Conservation (phyloP, 176 grass and related monocot species). For the Eragrostis nindensis region DNA sequence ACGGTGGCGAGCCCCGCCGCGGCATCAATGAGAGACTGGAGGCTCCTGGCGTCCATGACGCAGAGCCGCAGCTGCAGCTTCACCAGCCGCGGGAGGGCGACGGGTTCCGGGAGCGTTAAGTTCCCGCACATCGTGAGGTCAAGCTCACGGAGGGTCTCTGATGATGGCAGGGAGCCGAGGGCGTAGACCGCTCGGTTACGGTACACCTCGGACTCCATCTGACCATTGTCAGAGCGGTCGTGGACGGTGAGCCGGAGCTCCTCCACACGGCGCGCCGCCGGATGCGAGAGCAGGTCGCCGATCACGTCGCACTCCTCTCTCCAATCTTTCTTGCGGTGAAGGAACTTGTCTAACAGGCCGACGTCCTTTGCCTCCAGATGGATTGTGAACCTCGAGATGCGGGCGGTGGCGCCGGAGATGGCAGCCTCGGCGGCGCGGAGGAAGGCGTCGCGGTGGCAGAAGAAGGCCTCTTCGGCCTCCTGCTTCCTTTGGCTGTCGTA, state of each 20-base stretch:
- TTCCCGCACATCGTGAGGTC: background rate
- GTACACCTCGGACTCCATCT: background rate
- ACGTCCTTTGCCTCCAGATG: too few species aligned
- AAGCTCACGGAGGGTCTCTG: background rate
- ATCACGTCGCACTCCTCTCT: background rate
- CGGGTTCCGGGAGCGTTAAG: background rate
- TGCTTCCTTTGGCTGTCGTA: too few species aligned
- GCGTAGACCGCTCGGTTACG: rapidly evolving
- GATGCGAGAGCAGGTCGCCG: background rate
- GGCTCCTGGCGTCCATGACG: rapidly evolving
- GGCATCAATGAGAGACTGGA: background rate
- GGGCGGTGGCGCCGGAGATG: background rate
- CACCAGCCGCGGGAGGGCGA: background rate
- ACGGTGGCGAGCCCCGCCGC: background rate
- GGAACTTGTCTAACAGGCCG: rapidly evolving
- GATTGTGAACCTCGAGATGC: background rate
- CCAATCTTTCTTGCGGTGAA: background rate
- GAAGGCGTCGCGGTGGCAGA: background rate
- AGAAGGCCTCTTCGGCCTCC: background rate
- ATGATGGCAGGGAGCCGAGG: background rate
- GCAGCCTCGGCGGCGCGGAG: background rate
- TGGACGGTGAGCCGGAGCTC: background rate
- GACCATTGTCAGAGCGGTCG: too few species aligned
- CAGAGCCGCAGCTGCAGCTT: background rate
- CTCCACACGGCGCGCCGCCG: background rate